A percentile compares a stretch with the other conserved stretches of the same genome.
phyloP scores from a whole-genome alignment of 306 rosid species.

The Abrus precatorius region DNA sequence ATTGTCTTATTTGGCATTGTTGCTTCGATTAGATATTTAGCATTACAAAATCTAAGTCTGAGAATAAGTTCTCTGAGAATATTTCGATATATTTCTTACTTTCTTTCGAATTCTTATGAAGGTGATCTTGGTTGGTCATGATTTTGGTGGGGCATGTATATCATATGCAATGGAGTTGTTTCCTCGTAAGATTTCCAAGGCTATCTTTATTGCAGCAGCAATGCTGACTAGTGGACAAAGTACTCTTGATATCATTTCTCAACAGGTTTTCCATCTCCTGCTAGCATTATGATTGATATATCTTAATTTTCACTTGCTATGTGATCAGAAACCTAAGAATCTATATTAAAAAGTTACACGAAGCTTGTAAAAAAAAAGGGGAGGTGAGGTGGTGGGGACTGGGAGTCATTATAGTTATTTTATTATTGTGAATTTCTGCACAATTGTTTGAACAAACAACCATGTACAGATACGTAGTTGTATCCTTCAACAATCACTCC shows the following conservation, averaged over 20 bases:
- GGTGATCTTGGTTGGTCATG: conserved; percentile 99
- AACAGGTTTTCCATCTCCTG: conserved; percentile 68
- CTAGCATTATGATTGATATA: conserved; percentile 35
- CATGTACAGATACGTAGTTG: background rate
- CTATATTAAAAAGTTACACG: conserved; percentile 5
- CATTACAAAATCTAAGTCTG: conserved; percentile 14
- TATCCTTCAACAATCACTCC: background rate
- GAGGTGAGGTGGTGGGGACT: background rate
- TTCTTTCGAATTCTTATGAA: conserved; percentile 48
- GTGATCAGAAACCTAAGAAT: conserved; percentile 30
- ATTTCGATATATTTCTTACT: conserved; percentile 31
- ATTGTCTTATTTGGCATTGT: conserved; percentile 19
- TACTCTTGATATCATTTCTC: conserved; percentile 86
- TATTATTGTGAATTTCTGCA: conserved; percentile 24
- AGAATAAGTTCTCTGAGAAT: conserved; percentile 1
- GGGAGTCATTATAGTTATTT: conserved; percentile 6
- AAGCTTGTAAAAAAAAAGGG: background rate
- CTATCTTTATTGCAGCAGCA: conserved; percentile 90
- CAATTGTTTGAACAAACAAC: background rate
- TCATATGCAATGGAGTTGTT: conserved; percentile 89
- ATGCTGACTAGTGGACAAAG: conserved; percentile 88
- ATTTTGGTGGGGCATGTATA: conserved; percentile 94
- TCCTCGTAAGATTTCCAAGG: conserved; percentile 82
- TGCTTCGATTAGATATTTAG: conserved; percentile 20
- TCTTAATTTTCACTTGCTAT: conserved; percentile 19